A percentile compares a stretch with the other conserved stretches of the same genome.
These are phyloP conservation scores for Cyberlindnera americana DNA, from an alignment of 805 yeast genomes.

Conservation along the genomic window DNA sequence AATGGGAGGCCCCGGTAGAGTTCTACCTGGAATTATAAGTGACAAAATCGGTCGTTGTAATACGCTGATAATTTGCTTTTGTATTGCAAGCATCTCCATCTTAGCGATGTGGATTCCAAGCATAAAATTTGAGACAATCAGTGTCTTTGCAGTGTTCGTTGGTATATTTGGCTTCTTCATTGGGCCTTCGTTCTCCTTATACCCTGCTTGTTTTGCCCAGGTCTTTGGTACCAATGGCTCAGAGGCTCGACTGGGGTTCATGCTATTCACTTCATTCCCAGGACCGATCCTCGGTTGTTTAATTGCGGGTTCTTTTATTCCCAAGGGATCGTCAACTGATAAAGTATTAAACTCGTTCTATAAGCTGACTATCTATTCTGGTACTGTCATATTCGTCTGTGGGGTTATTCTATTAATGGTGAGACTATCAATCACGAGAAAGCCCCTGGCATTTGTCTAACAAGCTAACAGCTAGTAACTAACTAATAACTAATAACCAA, in stretches of 20 bases:
- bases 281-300: slow-evolving; percentile 25
- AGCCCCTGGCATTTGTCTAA: slow-evolving; percentile 18
- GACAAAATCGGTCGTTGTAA: slow-evolving; percentile 23
- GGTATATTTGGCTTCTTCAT: slow-evolving; percentile 21
- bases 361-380: slow-evolving; percentile 20
- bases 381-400: slow-evolving; percentile 16
- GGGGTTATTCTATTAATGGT: slow-evolving; percentile 10
- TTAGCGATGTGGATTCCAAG: slow-evolving; percentile 21
- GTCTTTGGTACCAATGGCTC: slow-evolving; percentile 21
- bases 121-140: slow-evolving; percentile 14
- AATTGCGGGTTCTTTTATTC: slow-evolving; percentile 26
- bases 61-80: slow-evolving; percentile 14
- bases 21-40: slow-evolving; percentile 22
- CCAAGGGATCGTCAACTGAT: slow-evolving; percentile 7
- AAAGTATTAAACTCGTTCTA: slow-evolving; percentile 14
- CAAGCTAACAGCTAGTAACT: too few species aligned
- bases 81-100: slow-evolving; percentile 9
- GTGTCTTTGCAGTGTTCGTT: slow-evolving; percentile 16
- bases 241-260: slow-evolving; percentile 20
- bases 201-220: slow-evolving; percentile 24
- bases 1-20: slow-evolving; percentile 25
- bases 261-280: slow-evolving; percentile 18
- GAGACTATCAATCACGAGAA: slow-evolving; percentile 15
- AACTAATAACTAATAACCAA: too few species aligned
- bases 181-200: slow-evolving; percentile 23